Conservation (phyloP, 2,329 filamentous ascomycete genomes). For the Grosmannia clavigera region DNA sequence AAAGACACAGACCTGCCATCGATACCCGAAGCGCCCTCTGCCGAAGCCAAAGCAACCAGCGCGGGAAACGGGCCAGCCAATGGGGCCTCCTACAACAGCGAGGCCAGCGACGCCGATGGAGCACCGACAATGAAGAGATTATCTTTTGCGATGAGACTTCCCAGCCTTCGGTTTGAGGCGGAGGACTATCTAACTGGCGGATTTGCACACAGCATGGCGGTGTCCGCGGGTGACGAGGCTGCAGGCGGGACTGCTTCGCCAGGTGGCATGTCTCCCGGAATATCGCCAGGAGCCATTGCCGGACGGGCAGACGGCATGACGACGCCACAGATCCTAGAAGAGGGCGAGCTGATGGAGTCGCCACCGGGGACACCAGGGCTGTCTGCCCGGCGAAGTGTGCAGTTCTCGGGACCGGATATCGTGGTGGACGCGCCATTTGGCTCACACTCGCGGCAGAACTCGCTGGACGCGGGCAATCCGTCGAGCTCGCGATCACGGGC, state of each 20-base stretch:
- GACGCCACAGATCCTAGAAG: neutral
- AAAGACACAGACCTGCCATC: constrained; percentile 9
- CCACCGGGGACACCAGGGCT: constrained; percentile 6
- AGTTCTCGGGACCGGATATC: constrained; percentile 52
- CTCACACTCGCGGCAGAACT: constrained; percentile 40
- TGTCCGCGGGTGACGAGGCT: neutral
- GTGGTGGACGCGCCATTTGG: constrained; percentile 29
- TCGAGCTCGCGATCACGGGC: constrained; percentile 45
- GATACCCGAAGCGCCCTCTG: constrained; percentile 7
- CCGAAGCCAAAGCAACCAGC: neutral
- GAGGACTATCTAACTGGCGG: constrained; percentile 27
- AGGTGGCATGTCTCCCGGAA: neutral
- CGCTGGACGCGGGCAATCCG: constrained; percentile 53
- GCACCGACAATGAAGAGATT: neutral
- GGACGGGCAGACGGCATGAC: neutral
- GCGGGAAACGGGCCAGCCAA: neutral
- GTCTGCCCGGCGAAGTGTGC: constrained; percentile 44
- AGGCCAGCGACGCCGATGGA: neutral
- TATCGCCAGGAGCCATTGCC: neutral
- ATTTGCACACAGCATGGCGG: constrained; percentile 17
- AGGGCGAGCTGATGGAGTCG: neutral
- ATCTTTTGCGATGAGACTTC: neutral
- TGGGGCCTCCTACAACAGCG: neutral
- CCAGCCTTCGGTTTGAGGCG: constrained; percentile 11
- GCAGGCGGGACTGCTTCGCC: neutral